These are phyloP conservation scores for Arthrobotrys pseudoclavata DNA, from an alignment of 2,329 filamentous ascomycete genomes.

Conservation along the genomic window DNA sequence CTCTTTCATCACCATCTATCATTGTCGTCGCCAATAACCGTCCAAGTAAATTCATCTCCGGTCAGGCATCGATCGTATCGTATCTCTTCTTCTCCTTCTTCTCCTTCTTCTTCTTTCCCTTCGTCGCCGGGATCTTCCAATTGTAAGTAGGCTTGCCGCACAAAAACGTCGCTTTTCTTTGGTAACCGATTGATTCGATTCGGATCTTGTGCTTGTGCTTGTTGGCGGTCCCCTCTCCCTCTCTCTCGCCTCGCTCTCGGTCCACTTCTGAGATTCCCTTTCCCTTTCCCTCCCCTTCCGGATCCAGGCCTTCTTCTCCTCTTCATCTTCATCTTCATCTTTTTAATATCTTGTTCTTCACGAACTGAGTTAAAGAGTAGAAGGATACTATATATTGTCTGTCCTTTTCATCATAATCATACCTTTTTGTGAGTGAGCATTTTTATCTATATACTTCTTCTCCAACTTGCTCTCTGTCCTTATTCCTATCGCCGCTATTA, in stretches of 20 bases:
- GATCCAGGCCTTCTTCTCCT: constrained; percentile 7
- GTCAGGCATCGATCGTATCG: too few species aligned
- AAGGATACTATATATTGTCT: too few species aligned
- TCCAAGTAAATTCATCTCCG: too few species aligned
- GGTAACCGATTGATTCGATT: constrained; percentile 28
- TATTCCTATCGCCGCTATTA: too few species aligned
- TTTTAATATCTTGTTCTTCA: background rate
- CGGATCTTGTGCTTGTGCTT: background rate
- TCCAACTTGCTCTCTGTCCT: too few species aligned
- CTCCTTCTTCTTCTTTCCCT: background rate
- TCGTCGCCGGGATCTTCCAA: background rate
- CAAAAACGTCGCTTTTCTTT: constrained; percentile 57
- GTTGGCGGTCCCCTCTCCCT: constrained; percentile 32
- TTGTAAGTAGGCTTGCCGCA: constrained; percentile 41
- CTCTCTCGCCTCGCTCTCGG: too few species aligned
- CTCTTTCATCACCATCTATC: background rate
- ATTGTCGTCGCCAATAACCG: background rate
- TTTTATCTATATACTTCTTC: too few species aligned
- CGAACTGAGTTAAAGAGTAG: background rate
- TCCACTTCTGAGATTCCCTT: background rate
- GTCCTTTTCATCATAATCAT: background rate
- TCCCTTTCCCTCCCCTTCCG: background rate
- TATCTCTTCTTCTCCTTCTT: background rate
- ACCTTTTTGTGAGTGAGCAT: too few species aligned
- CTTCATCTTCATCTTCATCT: background rate